Evolutionary conservation across 495 filamentous ascomycete species (phyloP), one percentile per base, ranked within the genome.

Genomic region (Neurospora pannonica): DNA sequence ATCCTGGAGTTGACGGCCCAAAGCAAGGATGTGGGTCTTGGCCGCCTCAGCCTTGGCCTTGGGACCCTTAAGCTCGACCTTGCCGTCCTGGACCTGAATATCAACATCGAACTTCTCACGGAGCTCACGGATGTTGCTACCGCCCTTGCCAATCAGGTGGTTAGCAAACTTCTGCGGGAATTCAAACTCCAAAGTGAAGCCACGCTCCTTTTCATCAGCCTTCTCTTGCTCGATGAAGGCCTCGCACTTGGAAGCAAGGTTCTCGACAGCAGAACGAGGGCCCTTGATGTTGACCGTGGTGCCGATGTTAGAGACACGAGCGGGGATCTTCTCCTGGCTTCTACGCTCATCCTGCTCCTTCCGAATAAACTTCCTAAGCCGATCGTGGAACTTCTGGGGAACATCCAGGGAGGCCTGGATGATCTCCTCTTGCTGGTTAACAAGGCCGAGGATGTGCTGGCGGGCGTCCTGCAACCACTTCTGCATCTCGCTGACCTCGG

Each of bases 31-130:
- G 75, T 94, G 89, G 36, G 88, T 78, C 80, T 90, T 94, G 75
- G 93, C 92, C 36, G 90, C 91, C 79, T 97, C 94, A 9, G 94
- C 93, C 85, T 90, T 89, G 43, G 87, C 87, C 78, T 87, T 86
- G 38, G 88, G 87, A 46, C 89, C 89, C 75, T 87, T 90, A 15
- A 91, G 83, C 73, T 88, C 86, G n/a, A 90, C 87, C 74, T 86
- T 86, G 31, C 89, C 89, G 73, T 90, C 87, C 62, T 97, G 92
- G 40, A 98, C 89, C 79, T 97, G 93, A 77, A 99, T 98, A 62
- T 98, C 96, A 39, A 99, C 97, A 80, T 98, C 97, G 77, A 97
- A 97, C 80, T 96, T 94, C 39, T 98, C 96, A 21, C 94, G 92
- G n/a, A 97, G 86, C 79, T 97, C 95, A 75, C 93, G 93, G 83